These are phyloP conservation scores for Passiflora organensis DNA, from an alignment of 345 rosid species.

Conservation along the genomic window DNA sequence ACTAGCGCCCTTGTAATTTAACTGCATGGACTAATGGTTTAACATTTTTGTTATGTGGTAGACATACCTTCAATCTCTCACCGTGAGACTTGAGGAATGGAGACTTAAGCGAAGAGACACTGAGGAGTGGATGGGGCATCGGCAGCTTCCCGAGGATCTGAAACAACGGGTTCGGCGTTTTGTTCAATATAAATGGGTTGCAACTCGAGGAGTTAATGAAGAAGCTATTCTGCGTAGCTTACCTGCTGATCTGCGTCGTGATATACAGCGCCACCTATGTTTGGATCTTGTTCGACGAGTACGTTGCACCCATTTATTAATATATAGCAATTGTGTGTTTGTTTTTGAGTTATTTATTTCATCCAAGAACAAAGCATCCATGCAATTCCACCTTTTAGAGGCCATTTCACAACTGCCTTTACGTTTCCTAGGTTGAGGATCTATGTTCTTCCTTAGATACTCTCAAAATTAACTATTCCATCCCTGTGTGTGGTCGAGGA, in stretches of 20 bases:
- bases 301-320: constrained; percentile 31
- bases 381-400: too few species aligned
- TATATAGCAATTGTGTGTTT: too few species aligned
- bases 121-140: constrained; percentile 95
- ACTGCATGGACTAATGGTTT: constrained; percentile 1
- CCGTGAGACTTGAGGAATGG: constrained; percentile 91
- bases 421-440: too few species aligned
- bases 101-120: constrained; percentile 86
- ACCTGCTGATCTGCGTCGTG: constrained; percentile 88
- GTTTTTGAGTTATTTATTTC: not conserved
- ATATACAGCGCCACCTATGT: constrained; percentile 84
- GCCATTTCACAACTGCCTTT: too few species aligned
- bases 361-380: not conserved
- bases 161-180: constrained; percentile 58
- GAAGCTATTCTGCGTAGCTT: constrained; percentile 64
- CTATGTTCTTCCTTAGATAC: too few species aligned
- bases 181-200: constrained; percentile 84
- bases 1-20: not conserved
- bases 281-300: constrained; percentile 90
- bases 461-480: too few species aligned
- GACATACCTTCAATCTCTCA: constrained; percentile 87
- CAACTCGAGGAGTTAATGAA: constrained; percentile 88
- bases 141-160: constrained; percentile 83
- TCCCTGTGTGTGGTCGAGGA: too few species aligned
- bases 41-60: constrained; percentile 15